Evolutionary conservation across 352 stramenopile species (phyloP), one percentile per base, ranked within the genome.

Genomic region (Peronosclerospora sorghi): DNA sequence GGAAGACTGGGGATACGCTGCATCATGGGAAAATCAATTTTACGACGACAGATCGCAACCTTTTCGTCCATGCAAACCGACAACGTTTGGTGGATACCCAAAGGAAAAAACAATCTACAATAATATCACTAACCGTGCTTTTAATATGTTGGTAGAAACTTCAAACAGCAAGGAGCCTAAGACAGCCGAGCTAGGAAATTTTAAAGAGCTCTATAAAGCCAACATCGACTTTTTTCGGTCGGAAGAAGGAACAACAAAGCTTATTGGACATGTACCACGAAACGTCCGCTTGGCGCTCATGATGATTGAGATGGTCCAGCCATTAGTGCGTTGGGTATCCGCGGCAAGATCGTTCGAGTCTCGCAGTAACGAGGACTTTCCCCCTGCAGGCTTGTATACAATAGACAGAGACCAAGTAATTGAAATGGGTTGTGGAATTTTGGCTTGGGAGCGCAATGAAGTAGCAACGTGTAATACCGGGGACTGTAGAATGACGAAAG

Each of bases 251-350:
- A 41, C 15, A 13, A 64, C 41, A n/a, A 45, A 68, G 14, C 32
- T 46, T 8, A 88, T 97, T 29, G 95, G 94, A 5, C 94, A 98
- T 63, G 76, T 98, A 18, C 81, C 94, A 3, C 73, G 91, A 15
- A 98, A 98, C 62, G 81, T 98, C 28, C 74, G 95, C 5, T 48
- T 98, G n/a, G 83, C 82, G 10, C 73, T 99, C 28, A 73, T 97
- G 47, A 82, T 94, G 37, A 87, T 96, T 28, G 95, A 99, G 51
- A 72, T 98, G 51, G 90, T 96, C 4, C 77, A 98, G 60, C 95
- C 95, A 17, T 95, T 98, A 55, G 51, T 97, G 20, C 74, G 74
- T 8, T 91, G 75, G 78, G 62, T 88, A 4, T 48, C 77, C 42
- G 43, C 45, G 26, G 36, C 35, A 36, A 17, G 21, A n/a, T 58